phyloP scores from a whole-genome alignment of 1,284 basidiomycete genomes.

The Rhodotorula sp. region DNA sequence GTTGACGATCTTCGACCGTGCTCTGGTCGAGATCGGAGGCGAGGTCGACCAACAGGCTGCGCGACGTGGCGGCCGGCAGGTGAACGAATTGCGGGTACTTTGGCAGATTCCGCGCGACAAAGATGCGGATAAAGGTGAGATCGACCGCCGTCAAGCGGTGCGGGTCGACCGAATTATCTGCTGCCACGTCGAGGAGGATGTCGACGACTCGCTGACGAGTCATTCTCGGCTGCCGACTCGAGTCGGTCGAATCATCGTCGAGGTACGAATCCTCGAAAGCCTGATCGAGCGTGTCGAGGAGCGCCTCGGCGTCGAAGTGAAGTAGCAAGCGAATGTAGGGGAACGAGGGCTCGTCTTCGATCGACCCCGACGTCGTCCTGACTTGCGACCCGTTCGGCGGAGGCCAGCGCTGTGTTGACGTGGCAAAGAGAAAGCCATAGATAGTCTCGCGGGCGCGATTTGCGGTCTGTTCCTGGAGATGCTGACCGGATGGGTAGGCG shows the following conservation, averaged over 20 bases:
- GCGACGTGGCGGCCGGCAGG: constrained; percentile 65
- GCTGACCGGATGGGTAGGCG: constrained; percentile 79
- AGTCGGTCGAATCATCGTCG: constrained; percentile 65
- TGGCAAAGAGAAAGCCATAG: constrained; percentile 44
- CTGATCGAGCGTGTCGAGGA: constrained; percentile 88
- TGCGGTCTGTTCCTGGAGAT: constrained; percentile 64
- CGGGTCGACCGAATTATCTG: constrained; percentile 48
- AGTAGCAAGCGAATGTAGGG: constrained; percentile 84
- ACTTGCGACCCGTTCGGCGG: constrained; percentile 57
- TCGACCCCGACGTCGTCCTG: constrained; percentile 30
- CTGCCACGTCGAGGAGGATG: constrained; percentile 76
- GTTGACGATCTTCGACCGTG: constrained; percentile 87
- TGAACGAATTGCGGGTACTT: constrained; percentile 91
- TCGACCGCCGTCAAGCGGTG: constrained; percentile 57
- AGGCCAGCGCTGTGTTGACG: constrained; percentile 50
- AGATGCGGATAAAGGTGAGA: constrained; percentile 84
- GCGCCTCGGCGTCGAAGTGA: constrained; percentile 87
- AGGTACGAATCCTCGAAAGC: constrained; percentile 92
- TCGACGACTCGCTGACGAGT: constrained; percentile 81
- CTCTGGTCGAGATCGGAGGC: constrained; percentile 67
- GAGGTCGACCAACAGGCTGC: constrained; percentile 73
- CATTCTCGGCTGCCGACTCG: constrained; percentile 46
- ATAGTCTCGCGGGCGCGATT: constrained; percentile 51
- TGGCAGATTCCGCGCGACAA: constrained; percentile 91
- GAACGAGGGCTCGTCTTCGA: constrained; percentile 54